Conservation (phyloP, 768 basidiomycete genomes). For the Rhodotorula taiwanensis region DNA sequence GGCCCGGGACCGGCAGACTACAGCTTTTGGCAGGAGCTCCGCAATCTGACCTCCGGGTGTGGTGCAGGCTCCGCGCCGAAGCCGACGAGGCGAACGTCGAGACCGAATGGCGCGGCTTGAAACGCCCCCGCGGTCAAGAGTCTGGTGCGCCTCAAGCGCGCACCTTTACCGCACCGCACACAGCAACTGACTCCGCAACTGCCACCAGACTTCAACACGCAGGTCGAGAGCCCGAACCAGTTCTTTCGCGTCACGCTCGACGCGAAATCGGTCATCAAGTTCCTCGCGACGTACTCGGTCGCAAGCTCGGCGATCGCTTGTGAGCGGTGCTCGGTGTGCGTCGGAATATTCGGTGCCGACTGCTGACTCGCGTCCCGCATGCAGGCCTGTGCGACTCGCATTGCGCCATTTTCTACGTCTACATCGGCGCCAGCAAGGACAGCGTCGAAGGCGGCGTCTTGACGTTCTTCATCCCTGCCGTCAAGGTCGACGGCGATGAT, state of each 20-base stretch:
- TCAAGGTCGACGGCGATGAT: constrained; percentile 54
- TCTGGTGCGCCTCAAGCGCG: no score
- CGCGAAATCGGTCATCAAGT: constrained; percentile 68
- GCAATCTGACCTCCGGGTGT: no score
- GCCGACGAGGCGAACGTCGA: constrained; percentile 71
- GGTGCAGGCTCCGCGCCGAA: constrained; percentile 39
- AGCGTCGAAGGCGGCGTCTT: constrained; percentile 71
- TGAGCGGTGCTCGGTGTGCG: no score
- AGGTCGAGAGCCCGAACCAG: constrained; percentile 51
- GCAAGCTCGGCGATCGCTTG: constrained; percentile 80
- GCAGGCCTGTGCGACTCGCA: constrained; percentile 73
- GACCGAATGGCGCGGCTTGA: constrained; percentile 69
- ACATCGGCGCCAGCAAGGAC: constrained; percentile 61
- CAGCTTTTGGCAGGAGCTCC: no score
- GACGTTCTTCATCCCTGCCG: constrained; percentile 79
- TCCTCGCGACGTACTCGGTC: constrained; percentile 70
- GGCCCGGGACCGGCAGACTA: no score
- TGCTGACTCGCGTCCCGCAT: no score
- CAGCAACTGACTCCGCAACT: no score
- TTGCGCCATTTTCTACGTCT: constrained; percentile 81
- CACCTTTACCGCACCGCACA: no score
- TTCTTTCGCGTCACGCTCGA: constrained; percentile 64
- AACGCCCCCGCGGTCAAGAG: constrained; percentile 56
- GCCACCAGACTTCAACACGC: constrained; percentile 44
- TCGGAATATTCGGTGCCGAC: not conserved